Base-by-base conservation (phyloP, 306 rosid species). In the Myrica gale region DNA sequence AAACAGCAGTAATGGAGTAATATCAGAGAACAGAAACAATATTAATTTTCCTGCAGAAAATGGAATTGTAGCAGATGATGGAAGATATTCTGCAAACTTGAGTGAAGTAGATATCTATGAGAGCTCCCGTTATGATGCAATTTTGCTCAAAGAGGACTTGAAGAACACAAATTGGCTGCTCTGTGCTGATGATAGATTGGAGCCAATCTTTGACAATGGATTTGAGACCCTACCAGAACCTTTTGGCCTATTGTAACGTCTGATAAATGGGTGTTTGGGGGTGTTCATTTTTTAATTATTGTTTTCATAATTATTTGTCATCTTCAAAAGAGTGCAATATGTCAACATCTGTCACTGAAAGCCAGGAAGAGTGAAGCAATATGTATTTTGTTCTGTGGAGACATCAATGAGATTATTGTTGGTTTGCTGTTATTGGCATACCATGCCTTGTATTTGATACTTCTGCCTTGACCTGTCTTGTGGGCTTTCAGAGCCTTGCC, bases 221-320 rank as follows among this genome's bases (percentile, higher is more conserved):
- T 92, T 92, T 79, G 99, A 90, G 85, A 68, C 87, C 78, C 87
- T 95, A 73, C 97, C 99, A 8, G 99, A 95, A 76, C 99, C 99
- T 44, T 95, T 90, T 78, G 93, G 93, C 51, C 97, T 89, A 83
- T 86, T 90, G 48, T 92, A 88, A 84, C 88, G 76, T 73, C 58
- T 39, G 68, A 75, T 32, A 23, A 79, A 81, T 84, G 79, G 84
- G 73, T 72, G 3, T 77, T 60, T 76, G 67, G 75, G 54, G 57
- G 62, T 81, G 44, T 66, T 70, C 66, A 63, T 54, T 69, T 79
- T 81, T 67, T 69, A 68, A 76, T 74, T 77, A 44, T 66, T 74
- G 43, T 82, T 75, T 23, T 61, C 68, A 15, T 76, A 71, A 46
- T 50, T 77, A 26, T 77, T 78, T 78, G 79, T 79, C 55, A 74